Percentiles rank a stretch among this genome's conserved stretches.
Evolutionary conservation across 495 filamentous ascomycete genomes (phyloP).

Genomic region (Penicillium robsamsonii): DNA sequence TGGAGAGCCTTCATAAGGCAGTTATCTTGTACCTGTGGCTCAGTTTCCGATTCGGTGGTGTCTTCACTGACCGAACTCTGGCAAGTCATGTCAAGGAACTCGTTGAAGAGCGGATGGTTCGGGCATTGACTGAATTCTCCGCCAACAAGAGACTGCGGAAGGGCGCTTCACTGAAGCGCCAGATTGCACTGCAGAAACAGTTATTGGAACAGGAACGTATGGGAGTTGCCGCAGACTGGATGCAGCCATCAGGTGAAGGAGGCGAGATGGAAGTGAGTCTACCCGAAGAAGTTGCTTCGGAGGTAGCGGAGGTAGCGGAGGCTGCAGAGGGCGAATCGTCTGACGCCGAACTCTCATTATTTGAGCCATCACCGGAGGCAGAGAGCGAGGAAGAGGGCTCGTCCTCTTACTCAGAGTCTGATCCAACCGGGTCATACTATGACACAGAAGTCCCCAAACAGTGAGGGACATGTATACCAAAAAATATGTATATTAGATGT

Average conservation of each 20-base stretch:
- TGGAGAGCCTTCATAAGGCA: conserved; percentile 78
- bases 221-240: conserved; percentile 20
- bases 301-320: neutral
- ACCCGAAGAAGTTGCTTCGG: conserved; percentile 12
- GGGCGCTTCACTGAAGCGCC: conserved; percentile 41
- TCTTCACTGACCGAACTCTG: conserved; percentile 74
- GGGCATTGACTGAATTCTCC: conserved; percentile 57
- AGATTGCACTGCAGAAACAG: conserved; percentile 44
- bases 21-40: conserved; percentile 89
- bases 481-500: conserved; percentile 25
- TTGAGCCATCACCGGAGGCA: neutral
- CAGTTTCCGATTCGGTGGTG: conserved; percentile 64
- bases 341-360: neutral
- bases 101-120: conserved; percentile 75
- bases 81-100: conserved; percentile 77
- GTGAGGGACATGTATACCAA: neutral
- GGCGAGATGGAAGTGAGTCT: conserved; percentile 12
- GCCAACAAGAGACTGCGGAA: conserved; percentile 47
- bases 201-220: conserved; percentile 28
- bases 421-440: conserved; percentile 1
- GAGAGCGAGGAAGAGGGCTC: conserved; percentile 4
- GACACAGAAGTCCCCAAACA: conserved; percentile 5
- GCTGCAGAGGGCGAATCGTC: neutral
- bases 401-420: neutral
- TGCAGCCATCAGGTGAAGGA: conserved; percentile 17